These are phyloP conservation scores for Mycena indigotica DNA, from an alignment of 768 basidiomycete genomes.

Conservation along the genomic window DNA sequence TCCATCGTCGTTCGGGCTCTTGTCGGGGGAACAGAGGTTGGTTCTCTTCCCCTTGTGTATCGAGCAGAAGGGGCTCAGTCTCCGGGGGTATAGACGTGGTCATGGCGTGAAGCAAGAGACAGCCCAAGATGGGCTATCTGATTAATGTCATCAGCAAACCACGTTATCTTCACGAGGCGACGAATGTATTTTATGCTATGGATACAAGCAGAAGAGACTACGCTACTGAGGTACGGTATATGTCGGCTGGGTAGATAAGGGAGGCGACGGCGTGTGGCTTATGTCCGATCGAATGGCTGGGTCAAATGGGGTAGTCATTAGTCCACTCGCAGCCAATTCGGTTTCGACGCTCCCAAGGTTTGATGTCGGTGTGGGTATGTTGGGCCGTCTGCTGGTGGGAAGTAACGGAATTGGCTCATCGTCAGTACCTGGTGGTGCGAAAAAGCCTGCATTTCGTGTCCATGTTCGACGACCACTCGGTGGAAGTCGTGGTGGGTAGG, in stretches of 20 bases:
- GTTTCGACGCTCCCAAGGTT: slow-evolving; percentile 16
- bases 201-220: too few species aligned
- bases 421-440: neutral
- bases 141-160: neutral
- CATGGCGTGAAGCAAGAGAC: slow-evolving; percentile 2
- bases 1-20: slow-evolving; percentile 24
- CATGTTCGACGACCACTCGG: neutral
- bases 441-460: slow-evolving; percentile 8
- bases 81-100: slow-evolving; percentile 3
- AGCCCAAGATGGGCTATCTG: neutral
- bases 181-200: too few species aligned
- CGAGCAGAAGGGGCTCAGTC: slow-evolving; percentile 2
- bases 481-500: slow-evolving; percentile 18
- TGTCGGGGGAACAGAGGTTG: neutral
- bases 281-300: too few species aligned
- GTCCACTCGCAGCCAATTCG: slow-evolving; percentile 15
- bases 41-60: neutral
- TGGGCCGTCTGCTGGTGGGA: slow-evolving; percentile 11
- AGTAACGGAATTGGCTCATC: slow-evolving; percentile 17
- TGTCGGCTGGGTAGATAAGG: too few species aligned
- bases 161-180: too few species aligned
- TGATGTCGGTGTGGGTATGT: slow-evolving; percentile 10
- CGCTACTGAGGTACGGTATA: too few species aligned
- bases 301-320: slow-evolving; percentile 16
- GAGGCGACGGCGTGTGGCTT: too few species aligned